Conservation (phyloP, 768 basidiomycete genomes). For the Mycena chlorophos region DNA sequence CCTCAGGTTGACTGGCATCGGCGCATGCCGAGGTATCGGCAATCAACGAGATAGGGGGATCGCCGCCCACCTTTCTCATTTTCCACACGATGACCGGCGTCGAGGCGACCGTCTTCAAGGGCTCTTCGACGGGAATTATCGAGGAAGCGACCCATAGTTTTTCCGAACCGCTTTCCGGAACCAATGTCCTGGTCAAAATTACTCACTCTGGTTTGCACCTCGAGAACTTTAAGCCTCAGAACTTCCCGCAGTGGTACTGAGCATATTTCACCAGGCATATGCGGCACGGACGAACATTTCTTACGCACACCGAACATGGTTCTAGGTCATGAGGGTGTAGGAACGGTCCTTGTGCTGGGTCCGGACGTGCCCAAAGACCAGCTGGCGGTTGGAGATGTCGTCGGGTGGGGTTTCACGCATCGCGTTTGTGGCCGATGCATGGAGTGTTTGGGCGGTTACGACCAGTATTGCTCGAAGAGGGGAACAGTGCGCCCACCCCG, state of each 20-base stretch:
- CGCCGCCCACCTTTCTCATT: too few species aligned
- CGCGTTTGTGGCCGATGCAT: constrained; percentile 31
- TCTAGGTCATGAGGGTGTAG: constrained; percentile 29
- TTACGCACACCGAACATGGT: too few species aligned
- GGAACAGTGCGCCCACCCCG: too few species aligned
- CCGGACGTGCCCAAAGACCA: background rate
- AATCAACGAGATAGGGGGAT: too few species aligned
- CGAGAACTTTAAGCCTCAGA: too few species aligned
- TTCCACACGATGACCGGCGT: too few species aligned
- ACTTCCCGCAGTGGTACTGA: too few species aligned
- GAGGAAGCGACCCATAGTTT: background rate
- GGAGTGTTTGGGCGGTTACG: constrained; percentile 30
- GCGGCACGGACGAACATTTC: too few species aligned
- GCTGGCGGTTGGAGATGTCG: background rate
- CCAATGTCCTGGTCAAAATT: background rate
- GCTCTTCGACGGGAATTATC: background rate
- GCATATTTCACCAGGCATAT: too few species aligned
- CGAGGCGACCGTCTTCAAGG: background rate
- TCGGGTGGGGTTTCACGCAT: constrained; percentile 36
- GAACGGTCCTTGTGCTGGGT: constrained; percentile 34
- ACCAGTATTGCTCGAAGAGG: background rate
- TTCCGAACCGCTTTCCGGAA: background rate
- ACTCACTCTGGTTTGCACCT: background rate
- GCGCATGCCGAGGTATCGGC: too few species aligned
- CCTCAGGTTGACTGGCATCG: too few species aligned